phyloP scores from a whole-genome alignment of 208 protist genomes.

The Acanthamoeba lenticulata region DNA sequence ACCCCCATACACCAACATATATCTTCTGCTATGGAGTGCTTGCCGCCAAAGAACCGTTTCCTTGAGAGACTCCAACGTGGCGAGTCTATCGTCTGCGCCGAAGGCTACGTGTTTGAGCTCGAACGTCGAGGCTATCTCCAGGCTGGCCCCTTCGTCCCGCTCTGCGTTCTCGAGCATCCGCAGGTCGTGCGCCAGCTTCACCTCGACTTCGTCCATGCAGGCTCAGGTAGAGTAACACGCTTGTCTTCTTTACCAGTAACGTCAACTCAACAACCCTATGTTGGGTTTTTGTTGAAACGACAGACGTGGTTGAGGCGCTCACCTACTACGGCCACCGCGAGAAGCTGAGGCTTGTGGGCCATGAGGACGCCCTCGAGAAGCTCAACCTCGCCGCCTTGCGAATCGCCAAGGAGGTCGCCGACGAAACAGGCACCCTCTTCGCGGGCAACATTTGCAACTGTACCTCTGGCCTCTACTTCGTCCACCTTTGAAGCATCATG shows the following conservation, averaged over 20 bases:
- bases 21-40: background rate
- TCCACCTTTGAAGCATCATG: background rate
- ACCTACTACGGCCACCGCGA: constrained; percentile 64
- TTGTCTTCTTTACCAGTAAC: background rate
- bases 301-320: constrained; percentile 58
- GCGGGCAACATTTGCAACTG: constrained; percentile 55
- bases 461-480: background rate
- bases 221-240: background rate
- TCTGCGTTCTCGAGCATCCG: constrained; percentile 30
- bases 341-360: constrained; percentile 52
- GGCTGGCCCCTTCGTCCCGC: constrained; percentile 58
- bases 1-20: background rate
- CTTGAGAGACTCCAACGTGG: background rate
- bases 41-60: background rate
- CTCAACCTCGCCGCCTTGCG: constrained; percentile 32
- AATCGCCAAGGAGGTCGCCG: constrained; percentile 57
- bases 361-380: constrained; percentile 56
- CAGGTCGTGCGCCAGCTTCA: constrained; percentile 53
- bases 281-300: background rate
- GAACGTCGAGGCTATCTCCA: constrained; percentile 57
- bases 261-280: background rate
- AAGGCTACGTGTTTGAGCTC: constrained; percentile 67
- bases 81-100: constrained; percentile 15
- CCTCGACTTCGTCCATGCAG: constrained; percentile 46
- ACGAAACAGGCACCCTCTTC: constrained; percentile 14